Conservation (phyloP, 495 filamentous ascomycete genomes). For the Glonium stellatum region DNA sequence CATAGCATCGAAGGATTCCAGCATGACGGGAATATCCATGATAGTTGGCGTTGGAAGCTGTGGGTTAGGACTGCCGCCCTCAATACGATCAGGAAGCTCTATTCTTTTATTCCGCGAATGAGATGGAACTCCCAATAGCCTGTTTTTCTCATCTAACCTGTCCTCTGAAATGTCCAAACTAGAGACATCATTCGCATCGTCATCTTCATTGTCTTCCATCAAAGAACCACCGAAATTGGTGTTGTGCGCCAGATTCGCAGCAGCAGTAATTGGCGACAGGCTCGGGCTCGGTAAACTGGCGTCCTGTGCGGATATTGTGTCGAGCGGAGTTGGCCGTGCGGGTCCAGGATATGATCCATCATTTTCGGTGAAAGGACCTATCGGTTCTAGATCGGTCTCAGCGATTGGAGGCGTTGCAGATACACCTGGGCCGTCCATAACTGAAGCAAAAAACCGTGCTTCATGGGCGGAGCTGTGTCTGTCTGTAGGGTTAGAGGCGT, state of each 20-base stretch:
- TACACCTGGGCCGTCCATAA: constrained; percentile 27
- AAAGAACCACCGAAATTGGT: constrained; percentile 1
- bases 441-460: constrained; percentile 9
- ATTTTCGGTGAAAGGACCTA: constrained; percentile 19
- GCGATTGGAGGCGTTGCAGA: constrained; percentile 38
- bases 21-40: constrained; percentile 72
- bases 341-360: constrained; percentile 22
- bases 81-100: constrained; percentile 7
- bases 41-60: constrained; percentile 42
- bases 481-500: background rate
- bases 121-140: background rate
- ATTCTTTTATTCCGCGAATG: constrained; percentile 8
- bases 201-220: constrained; percentile 19
- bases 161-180: constrained; percentile 24
- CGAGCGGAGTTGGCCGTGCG: constrained; percentile 38
- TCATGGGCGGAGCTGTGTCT: constrained; percentile 8
- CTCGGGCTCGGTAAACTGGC: constrained; percentile 92
- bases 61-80: constrained; percentile 17
- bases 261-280: constrained; percentile 81
- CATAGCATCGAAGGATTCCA: constrained; percentile 86
- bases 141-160: background rate
- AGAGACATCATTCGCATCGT: constrained; percentile 29
- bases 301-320: constrained; percentile 66
- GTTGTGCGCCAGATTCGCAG: constrained; percentile 49
- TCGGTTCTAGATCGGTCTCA: constrained; percentile 35